Evolutionary conservation across 768 basidiomycete species (phyloP).

Genomic region (Agrocybe chaxingu): DNA sequence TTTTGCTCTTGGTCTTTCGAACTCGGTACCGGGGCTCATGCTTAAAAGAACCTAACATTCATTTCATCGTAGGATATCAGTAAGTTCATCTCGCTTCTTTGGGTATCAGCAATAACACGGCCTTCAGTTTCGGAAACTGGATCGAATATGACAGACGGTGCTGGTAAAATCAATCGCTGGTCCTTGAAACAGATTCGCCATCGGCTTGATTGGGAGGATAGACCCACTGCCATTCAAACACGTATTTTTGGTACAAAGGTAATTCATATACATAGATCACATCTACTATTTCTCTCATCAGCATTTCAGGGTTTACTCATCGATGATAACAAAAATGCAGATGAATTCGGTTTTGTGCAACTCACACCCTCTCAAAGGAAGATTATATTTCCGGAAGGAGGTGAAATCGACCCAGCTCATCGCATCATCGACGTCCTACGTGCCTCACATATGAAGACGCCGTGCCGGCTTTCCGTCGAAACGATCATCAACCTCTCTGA

Average conservation of each 20-base stretch:
- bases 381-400: constrained; percentile 33
- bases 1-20: constrained; percentile 59
- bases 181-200: constrained; percentile 31
- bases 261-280: not conserved
- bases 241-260: constrained; percentile 49
- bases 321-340: constrained; percentile 25
- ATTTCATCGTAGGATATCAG: constrained; percentile 45
- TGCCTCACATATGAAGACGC: constrained; percentile 41
- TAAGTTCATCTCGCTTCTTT: constrained; percentile 21
- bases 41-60: constrained; percentile 34
- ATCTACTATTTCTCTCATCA: not conserved
- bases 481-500: constrained; percentile 60
- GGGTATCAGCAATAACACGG: not conserved
- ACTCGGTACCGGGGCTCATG: constrained; percentile 53
- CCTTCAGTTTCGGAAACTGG: constrained; percentile 23
- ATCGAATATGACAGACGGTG: constrained; percentile 57
- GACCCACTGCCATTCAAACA: constrained; percentile 49
- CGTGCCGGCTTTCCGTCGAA: constrained; percentile 51
- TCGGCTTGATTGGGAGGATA: constrained; percentile 30
- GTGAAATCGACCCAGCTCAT: constrained; percentile 35
- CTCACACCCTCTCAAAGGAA: constrained; percentile 44
- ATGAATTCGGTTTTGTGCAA: constrained; percentile 22
- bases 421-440: constrained; percentile 54
- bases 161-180: constrained; percentile 41
- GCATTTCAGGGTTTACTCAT: constrained; percentile 35